phyloP scores from a whole-genome alignment of 768 basidiomycete species.

The Pleurotus sapidus region DNA sequence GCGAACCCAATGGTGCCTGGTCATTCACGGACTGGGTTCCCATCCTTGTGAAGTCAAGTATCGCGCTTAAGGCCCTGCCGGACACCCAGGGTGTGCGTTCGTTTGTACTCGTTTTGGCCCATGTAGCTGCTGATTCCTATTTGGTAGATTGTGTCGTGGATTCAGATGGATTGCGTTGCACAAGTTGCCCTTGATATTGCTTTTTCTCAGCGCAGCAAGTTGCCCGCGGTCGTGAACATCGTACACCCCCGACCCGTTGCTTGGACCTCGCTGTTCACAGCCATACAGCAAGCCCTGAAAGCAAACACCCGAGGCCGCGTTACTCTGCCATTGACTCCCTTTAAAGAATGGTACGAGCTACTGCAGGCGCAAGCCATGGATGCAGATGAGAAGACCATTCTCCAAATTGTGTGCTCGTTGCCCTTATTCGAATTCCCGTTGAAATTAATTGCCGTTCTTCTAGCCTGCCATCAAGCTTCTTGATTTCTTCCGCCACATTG shows the following conservation, averaged over 20 bases:
- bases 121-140: neutral
- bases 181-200: constrained; percentile 28
- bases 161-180: constrained; percentile 27
- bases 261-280: constrained; percentile 21
- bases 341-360: constrained; percentile 18
- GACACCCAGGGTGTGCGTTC: constrained; percentile 18
- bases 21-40: constrained; percentile 32
- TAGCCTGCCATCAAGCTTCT: constrained; percentile 35
- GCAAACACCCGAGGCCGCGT: neutral
- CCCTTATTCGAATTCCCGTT: neutral
- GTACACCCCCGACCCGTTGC: constrained; percentile 32
- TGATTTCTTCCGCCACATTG: constrained; percentile 18
- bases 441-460: neutral
- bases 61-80: constrained; percentile 20
- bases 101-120: neutral
- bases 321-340: constrained; percentile 12
- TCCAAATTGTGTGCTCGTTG: constrained; percentile 10
- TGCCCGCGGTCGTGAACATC: constrained; percentile 25
- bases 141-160: constrained; percentile 30
- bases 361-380: constrained; percentile 12
- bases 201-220: constrained; percentile 12
- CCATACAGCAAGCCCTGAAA: constrained; percentile 1
- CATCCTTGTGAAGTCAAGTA: constrained; percentile 28
- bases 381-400: constrained; percentile 10
- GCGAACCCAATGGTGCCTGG: constrained; percentile 28